Base-by-base conservation (phyloP, 306 rosid species). In the Pueraria montana region DNA sequence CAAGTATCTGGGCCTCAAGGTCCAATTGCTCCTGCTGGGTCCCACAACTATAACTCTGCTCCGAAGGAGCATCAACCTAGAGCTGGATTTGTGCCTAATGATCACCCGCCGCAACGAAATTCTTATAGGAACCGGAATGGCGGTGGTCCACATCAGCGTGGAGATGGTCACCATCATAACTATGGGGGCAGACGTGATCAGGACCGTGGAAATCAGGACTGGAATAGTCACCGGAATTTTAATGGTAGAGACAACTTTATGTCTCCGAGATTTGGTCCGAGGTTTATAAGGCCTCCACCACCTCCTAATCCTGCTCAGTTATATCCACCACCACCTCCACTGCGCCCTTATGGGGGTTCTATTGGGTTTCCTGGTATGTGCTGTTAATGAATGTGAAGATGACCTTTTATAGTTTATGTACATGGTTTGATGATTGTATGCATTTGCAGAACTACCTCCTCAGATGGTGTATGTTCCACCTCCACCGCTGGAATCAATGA, bases 201-300 rank as follows among this genome's bases (percentile, higher is more conserved):
- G 8, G 98, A 89, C 62, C 95, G 93, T 0, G 93, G 93, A 46
- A 88, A 86, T 84, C 96, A 91, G 55, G 97, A 96, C 20, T 92
- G 97, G 99, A 92, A 80, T 86, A 48, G 70, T 58, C 88, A 84
- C 58, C 81, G 94, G 26, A 90, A 72, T 84, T 91, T 89, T 53
- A 84, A 84, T 80, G 89, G 84, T 62, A 89, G 94, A 90, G 97
- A 88, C 58, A 52, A 79, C 56, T 89, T 89, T 85, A 80, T 90
- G 85, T 87, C 90, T 55, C 90, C 88, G 26, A 90, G 97, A 84
- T 79, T 34, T 82, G 77, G 5, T 61, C 89, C 91, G 20, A 84
- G 90, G 72, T 81, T 65, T 77, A 63, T 85, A 27, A 88, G 94
- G 77, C 92, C 89, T 8, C 84, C 89, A 11, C 91, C 89, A 0